Conservation (phyloP, 768 basidiomycete species). For the Auriscalpium vulgare region DNA sequence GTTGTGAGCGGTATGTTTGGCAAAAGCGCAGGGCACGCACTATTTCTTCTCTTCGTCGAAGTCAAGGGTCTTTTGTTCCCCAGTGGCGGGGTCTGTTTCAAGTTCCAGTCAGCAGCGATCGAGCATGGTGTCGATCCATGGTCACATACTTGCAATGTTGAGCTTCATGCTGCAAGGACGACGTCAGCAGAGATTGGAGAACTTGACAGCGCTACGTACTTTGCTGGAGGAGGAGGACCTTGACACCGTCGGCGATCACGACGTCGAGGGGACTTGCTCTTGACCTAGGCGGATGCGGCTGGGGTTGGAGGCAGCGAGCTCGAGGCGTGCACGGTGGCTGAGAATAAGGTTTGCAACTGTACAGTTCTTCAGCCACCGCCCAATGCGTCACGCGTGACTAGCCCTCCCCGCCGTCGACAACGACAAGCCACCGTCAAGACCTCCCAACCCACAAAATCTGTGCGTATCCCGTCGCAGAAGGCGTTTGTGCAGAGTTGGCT, state of each 20-base stretch:
- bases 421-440: slow-evolving; percentile 38
- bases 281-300: slow-evolving; percentile 9
- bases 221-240: slow-evolving; percentile 25
- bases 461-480: slow-evolving; percentile 16
- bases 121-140: neutral
- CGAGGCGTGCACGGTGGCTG: slow-evolving; percentile 21
- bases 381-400: slow-evolving; percentile 29
- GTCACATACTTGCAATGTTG: slow-evolving; percentile 85
- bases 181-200: neutral
- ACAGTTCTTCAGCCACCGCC: slow-evolving; percentile 43
- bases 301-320: slow-evolving; percentile 11
- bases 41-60: slow-evolving; percentile 85
- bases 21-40: slow-evolving; percentile 32
- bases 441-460: slow-evolving; percentile 27
- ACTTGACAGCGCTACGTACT: neutral
- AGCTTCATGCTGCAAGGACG: slow-evolving; percentile 72
- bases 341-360: slow-evolving; percentile 55
- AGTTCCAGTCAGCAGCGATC: neutral
- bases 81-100: slow-evolving; percentile 82
- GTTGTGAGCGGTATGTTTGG: slow-evolving; percentile 1
- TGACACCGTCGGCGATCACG: slow-evolving; percentile 38
- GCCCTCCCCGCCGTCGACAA: slow-evolving; percentile 20
- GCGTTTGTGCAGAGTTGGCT: slow-evolving; percentile 4
- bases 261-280: slow-evolving; percentile 29
- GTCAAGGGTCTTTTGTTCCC: slow-evolving; percentile 94